A percentile compares a stretch with the other conserved stretches of the same genome.
Conservation (phyloP, 1,139 yeast species). For the Saccharomyces hybrid region DNA sequence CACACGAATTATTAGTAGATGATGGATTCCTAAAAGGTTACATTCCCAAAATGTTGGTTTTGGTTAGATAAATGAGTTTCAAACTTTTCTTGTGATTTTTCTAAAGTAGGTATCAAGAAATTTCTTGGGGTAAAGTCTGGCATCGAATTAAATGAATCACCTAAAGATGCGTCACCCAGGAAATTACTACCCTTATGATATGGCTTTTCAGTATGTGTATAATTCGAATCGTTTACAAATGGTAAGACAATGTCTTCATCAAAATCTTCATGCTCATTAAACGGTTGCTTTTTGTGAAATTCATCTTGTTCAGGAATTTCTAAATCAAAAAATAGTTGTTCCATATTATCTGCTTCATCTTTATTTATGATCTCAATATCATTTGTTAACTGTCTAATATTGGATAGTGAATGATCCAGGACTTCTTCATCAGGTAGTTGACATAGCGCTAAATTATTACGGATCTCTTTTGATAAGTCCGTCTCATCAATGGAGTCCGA, state of each 20-base stretch:
- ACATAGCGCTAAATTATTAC: conserved; percentile 9
- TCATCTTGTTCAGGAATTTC: neutral
- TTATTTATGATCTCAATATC: conserved; percentile 3
- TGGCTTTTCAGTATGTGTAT: conserved; percentile 4
- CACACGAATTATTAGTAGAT: neutral
- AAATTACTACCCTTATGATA: neutral
- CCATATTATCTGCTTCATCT: conserved; percentile 3
- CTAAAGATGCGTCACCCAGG: neutral
- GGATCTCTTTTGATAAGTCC: conserved; percentile 8
- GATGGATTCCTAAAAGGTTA: neutral
- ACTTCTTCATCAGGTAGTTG: conserved; percentile 8
- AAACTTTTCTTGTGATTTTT: neutral
- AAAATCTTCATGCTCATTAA: neutral
- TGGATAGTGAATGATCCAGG: conserved; percentile 3
- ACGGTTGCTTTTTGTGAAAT: neutral
- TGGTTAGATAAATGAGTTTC: neutral
- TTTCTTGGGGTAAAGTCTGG: conserved; percentile 14
- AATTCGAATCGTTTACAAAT: conserved; percentile 1
- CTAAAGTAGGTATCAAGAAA: conserved; percentile 8
- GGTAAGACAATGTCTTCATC: conserved; percentile 1
- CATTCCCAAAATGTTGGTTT: neutral
- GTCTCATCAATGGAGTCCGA: conserved; percentile 11
- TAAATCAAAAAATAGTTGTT: neutral
- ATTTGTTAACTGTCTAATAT: conserved; percentile 3
- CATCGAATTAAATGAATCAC: neutral